These are phyloP conservation scores for Mycena sanguinolenta DNA, from an alignment of 768 basidiomycete genomes.

Conservation along the genomic window DNA sequence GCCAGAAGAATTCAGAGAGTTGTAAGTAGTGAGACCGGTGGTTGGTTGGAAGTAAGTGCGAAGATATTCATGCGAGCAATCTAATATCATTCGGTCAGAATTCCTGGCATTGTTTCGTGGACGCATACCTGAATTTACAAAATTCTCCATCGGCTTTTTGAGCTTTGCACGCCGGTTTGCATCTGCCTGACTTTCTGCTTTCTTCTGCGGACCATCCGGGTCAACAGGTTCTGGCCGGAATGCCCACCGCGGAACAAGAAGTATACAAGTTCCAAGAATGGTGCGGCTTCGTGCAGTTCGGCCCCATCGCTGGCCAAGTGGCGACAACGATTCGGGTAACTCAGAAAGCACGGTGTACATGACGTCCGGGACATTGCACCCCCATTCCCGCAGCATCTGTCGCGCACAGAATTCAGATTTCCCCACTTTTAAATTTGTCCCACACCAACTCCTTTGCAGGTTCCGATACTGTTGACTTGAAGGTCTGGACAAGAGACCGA, in stretches of 20 bases:
- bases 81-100: background rate
- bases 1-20: background rate
- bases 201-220: background rate
- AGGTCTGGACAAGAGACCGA: slow-evolving; percentile 40
- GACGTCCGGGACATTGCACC: slow-evolving; percentile 38
- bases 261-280: slow-evolving; percentile 10
- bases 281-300: slow-evolving; percentile 8
- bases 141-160: background rate
- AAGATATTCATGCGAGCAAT: slow-evolving; percentile 7
- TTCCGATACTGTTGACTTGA: slow-evolving; percentile 36
- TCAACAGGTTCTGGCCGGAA: slow-evolving; percentile 15
- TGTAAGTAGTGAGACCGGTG: too few relatives aligned
- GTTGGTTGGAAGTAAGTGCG: slow-evolving; percentile 16
- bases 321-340: background rate
- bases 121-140: slow-evolving; percentile 19
- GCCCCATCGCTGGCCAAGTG: slow-evolving; percentile 10
- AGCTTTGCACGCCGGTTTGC: slow-evolving; percentile 3
- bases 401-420: too few relatives aligned
- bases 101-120: too few relatives aligned
- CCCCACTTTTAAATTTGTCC: slow-evolving; percentile 39
- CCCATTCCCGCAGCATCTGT: too few relatives aligned
- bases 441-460: slow-evolving; percentile 35
- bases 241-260: slow-evolving; percentile 3
- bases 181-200: slow-evolving; percentile 1
- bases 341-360: slow-evolving; percentile 11